These are phyloP conservation scores for Lactarius hatsudake DNA, from an alignment of 768 basidiomycete species.

Conservation along the genomic window DNA sequence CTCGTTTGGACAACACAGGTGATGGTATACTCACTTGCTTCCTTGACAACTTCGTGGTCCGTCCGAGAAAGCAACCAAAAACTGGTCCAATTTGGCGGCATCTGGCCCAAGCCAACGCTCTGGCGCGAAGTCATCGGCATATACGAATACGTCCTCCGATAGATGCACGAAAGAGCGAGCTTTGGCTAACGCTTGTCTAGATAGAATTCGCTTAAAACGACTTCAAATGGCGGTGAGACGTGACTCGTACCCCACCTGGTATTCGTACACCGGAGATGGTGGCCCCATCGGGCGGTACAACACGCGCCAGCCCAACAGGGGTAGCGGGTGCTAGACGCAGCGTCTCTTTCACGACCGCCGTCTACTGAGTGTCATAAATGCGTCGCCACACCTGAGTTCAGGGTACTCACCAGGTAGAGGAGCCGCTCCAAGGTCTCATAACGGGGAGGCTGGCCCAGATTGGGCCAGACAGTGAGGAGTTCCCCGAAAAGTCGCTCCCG, in stretches of 20 bases:
- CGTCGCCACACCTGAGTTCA: no score
- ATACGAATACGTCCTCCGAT: conserved; percentile 5
- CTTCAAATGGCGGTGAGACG: background rate
- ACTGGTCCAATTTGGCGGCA: conserved; percentile 2
- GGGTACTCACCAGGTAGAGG: conserved; percentile 2
- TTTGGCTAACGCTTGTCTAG: conserved; percentile 1
- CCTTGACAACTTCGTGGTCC: conserved; percentile 2
- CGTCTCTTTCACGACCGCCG: conserved; percentile 13
- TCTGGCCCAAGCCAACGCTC: background rate
- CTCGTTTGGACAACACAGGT: background rate
- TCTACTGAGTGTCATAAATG: background rate
- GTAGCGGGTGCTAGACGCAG: conserved; percentile 1
- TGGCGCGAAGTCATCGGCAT: background rate
- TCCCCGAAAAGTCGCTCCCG: background rate
- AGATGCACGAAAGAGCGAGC: conserved; percentile 4
- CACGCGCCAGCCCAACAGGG: conserved; percentile 7
- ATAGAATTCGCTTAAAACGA: background rate
- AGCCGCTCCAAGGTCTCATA: conserved; percentile 6
- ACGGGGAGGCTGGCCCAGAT: background rate
- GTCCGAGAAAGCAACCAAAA: background rate
- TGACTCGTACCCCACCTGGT: conserved; percentile 6
- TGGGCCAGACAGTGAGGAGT: conserved; percentile 1
- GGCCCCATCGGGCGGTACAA: conserved; percentile 5
- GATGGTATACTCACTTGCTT: background rate
- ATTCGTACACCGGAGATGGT: conserved; percentile 1